These are phyloP conservation scores for Fusarium pseudograminearum DNA, from an alignment of 2,329 filamentous ascomycete species.

Conservation along the genomic window DNA sequence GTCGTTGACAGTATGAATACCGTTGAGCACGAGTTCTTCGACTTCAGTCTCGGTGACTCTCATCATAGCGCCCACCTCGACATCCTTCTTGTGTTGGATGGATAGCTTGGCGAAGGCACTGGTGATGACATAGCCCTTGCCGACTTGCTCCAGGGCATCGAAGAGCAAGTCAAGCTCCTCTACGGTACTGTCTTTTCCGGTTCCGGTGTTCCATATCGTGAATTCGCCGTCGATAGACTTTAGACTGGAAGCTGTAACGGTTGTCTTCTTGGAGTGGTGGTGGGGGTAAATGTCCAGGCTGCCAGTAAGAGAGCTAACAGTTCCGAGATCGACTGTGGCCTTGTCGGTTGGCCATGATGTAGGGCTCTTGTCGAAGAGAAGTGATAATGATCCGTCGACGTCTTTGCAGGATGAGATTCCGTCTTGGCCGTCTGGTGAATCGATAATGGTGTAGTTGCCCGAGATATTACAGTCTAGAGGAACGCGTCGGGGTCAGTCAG, in stretches of 20 bases:
- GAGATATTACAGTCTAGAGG: slow-evolving; percentile 44
- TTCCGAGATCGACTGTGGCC: slow-evolving; percentile 45
- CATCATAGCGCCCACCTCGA: slow-evolving; percentile 41
- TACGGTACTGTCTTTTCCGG: slow-evolving; percentile 25
- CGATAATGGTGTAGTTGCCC: slow-evolving; percentile 47
- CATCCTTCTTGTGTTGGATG: slow-evolving; percentile 36
- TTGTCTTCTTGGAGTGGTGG: slow-evolving; percentile 42
- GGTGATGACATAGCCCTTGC: slow-evolving; percentile 43
- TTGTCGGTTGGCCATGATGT: slow-evolving; percentile 42
- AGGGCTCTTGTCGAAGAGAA: slow-evolving; percentile 43
- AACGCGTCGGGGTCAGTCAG: slow-evolving; percentile 26
- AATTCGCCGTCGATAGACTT: slow-evolving; percentile 41
- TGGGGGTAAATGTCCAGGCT: slow-evolving; percentile 47
- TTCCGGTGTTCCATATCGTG: slow-evolving; percentile 44
- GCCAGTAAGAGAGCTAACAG: slow-evolving; percentile 39
- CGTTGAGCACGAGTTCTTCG: slow-evolving; percentile 36
- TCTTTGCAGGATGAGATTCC: slow-evolving; percentile 43
- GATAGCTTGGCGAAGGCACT: slow-evolving; percentile 38
- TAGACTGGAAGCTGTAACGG: slow-evolving; percentile 37
- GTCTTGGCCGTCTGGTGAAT: slow-evolving; percentile 36
- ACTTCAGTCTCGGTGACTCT: slow-evolving; percentile 43
- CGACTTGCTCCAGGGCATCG: slow-evolving; percentile 37
- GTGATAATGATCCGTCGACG: slow-evolving; percentile 47
- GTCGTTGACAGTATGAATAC: slow-evolving; percentile 42
- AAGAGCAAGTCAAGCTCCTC: slow-evolving; percentile 39